Evolutionary conservation across 176 grass and related monocot species (phyloP), one percentile per base, ranked within the genome.

Genomic region (Juncus inflexus): DNA sequence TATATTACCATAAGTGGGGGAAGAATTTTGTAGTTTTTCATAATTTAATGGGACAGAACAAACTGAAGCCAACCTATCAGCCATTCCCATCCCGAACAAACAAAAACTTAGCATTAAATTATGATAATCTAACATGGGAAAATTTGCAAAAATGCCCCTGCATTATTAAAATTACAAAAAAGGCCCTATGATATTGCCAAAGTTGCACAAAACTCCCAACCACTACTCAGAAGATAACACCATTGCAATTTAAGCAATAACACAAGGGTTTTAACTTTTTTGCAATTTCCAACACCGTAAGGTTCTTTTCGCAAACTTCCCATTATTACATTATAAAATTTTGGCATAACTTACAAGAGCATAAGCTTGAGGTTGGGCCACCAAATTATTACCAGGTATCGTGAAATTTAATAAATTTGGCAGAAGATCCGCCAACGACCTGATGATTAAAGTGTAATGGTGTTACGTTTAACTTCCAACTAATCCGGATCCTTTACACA

Each of bases 311-410:
- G n/a, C n/a, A n/a, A n/a, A n/a, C n/a, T n/a, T n/a, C n/a, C n/a
- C n/a, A n/a, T n/a, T n/a, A n/a, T n/a, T n/a, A n/a, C n/a, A n/a
- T n/a, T n/a, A n/a, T n/a, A n/a, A n/a, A n/a, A n/a, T n/a, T n/a
- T n/a, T n/a, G n/a, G n/a, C n/a, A 40, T 11, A 77, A 76, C 79
- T 65, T 86, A 96, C 91, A 15, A 96, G 84, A 39, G 87, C 91
- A 83, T 96, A 96, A 49, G 91, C 91, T 80, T 91, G 91, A 67
- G 91, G 91, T 65, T 96, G 91, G 43, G 91, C 91, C 80, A 96
- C 77, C 74, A 81, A 84, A 74, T 78, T 84, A 84, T 90, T 96
- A 79, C 87, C 87, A 70, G 91, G 91, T 79, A 96, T 83, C 68
- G 91, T 81, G 70, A 77, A 83, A 78, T n/a, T 91, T 96, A 77